Base-by-base conservation (phyloP, 495 filamentous ascomycete species). In the Chaetomium fimeti region DNA sequence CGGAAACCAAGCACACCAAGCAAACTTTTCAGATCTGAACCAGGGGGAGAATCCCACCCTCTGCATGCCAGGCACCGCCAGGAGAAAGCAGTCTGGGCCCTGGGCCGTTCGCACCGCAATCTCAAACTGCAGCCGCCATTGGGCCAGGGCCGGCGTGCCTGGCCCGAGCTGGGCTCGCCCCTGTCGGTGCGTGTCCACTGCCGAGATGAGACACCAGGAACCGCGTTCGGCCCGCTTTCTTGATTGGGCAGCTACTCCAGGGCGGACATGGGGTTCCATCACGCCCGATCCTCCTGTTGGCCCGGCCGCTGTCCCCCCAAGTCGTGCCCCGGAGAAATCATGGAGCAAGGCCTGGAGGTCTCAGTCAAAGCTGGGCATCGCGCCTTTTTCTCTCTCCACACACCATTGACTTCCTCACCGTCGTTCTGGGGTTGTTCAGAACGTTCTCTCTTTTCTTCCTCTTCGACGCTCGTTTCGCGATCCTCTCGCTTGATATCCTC, bases 131-230 rank as follows among this genome's bases (percentile, higher is more conserved):
- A 28, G 20, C 42, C 57, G 6, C 43, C 28, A 68, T 64, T 68
- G 66, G 66, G 49, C 49, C 47, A 56, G 18, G 6, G 1, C 28
- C 0, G 4, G 22, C 25, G 61, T 64, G 32, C 65, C 65, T 63
- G 32, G 32, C 32, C 32, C 32, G 32, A 36, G 32, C 32, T 36
- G 65, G 45, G 43, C 16, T 32, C 11, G 25, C 56, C 65, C 65
- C 61, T 68, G 66, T 28, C 43, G 32, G 58, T 28, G 32, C 22
- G 43, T 52, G 49, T 54, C 56, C 62, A 63, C 48, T 68, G 61
- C 66, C 66, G 66, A 68, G 66, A 68, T 64, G 66, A 64, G 51
- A 59, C 47, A 15, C 59, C 66, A 65, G 62, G 66, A 68, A 68
- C 62, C 32, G 38, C 29, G 5, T 8, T 7, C 47, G 20, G 8